Percentiles rank a stretch among this genome's conserved stretches.
Conservation (phyloP, 2,329 filamentous ascomycete genomes). For the Calonectria henricotiae region DNA sequence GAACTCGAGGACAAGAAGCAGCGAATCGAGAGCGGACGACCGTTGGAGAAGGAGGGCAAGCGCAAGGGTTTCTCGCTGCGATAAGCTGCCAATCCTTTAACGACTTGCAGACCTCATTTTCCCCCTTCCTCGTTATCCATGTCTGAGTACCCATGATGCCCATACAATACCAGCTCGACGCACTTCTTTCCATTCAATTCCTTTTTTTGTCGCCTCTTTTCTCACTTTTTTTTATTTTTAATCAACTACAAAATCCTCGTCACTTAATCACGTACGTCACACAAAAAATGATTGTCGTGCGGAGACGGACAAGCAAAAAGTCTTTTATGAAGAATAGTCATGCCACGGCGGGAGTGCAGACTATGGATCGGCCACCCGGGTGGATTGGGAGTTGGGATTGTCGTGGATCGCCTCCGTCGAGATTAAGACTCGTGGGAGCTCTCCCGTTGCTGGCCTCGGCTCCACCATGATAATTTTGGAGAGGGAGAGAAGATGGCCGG, state of each 20-base stretch:
- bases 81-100: constrained; percentile 67
- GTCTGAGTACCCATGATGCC: constrained; percentile 74
- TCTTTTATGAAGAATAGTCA: constrained; percentile 59
- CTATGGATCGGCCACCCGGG: constrained; percentile 52
- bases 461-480: constrained; percentile 41
- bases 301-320: constrained; percentile 55
- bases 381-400: constrained; percentile 37
- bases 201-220: constrained; percentile 59
- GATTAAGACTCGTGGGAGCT: constrained; percentile 39
- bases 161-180: constrained; percentile 73
- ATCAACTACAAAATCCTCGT: constrained; percentile 58
- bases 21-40: constrained; percentile 94
- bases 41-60: constrained; percentile 98
- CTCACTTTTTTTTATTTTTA: constrained; percentile 58
- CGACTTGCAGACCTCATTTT: constrained; percentile 46
- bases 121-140: constrained; percentile 66
- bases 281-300: constrained; percentile 55
- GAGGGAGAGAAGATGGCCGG: constrained; percentile 45
- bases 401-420: constrained; percentile 37
- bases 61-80: constrained; percentile 99
- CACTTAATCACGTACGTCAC: constrained; percentile 58
- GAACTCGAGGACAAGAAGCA: constrained; percentile 99
- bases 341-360: constrained; percentile 56
- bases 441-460: constrained; percentile 31
- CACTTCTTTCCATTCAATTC: constrained; percentile 68